phyloP scores from a whole-genome alignment of 73 alveolate genomes.

The Stentor coeruleus region DNA sequence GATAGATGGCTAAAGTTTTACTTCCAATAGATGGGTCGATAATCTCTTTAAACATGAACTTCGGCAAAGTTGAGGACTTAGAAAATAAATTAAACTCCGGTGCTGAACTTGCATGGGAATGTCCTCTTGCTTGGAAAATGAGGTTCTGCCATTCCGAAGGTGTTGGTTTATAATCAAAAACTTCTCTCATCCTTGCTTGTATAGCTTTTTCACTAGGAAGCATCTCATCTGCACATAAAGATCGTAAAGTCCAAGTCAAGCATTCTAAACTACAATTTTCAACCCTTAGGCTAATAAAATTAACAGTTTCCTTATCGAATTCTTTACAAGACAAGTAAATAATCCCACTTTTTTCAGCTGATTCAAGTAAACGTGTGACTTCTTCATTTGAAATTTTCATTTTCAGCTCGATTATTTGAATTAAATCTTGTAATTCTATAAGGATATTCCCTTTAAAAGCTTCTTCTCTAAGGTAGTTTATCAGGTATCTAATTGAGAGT shows the following conservation, averaged over 20 bases:
- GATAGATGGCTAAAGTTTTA: slow-evolving; percentile 2
- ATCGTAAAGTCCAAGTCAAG: slow-evolving; percentile 44
- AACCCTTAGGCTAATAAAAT: background rate
- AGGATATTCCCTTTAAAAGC: slow-evolving; percentile 10
- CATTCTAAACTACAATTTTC: slow-evolving; percentile 37
- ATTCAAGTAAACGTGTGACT: background rate
- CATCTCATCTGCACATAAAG: slow-evolving; percentile 56
- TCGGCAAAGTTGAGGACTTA: background rate
- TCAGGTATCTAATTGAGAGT: background rate
- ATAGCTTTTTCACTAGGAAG: slow-evolving; percentile 61
- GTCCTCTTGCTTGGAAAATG: slow-evolving; percentile 28
- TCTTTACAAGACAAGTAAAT: background rate
- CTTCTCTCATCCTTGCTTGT: slow-evolving; percentile 57
- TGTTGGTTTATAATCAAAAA: slow-evolving; percentile 49
- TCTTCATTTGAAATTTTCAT: background rate
- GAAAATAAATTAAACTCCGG: slow-evolving; percentile 17
- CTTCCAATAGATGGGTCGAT: background rate
- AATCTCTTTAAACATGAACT: background rate
- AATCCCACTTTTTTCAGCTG: background rate
- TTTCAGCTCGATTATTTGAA: background rate
- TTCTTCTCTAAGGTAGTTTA: slow-evolving; percentile 7
- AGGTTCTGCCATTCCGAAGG: slow-evolving; percentile 47
- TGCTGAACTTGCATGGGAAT: slow-evolving; percentile 3
- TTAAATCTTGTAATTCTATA: background rate
- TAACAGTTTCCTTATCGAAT: background rate